phyloP scores from a whole-genome alignment of 495 filamentous ascomycete genomes.

The Eremomyces bilateralis region DNA sequence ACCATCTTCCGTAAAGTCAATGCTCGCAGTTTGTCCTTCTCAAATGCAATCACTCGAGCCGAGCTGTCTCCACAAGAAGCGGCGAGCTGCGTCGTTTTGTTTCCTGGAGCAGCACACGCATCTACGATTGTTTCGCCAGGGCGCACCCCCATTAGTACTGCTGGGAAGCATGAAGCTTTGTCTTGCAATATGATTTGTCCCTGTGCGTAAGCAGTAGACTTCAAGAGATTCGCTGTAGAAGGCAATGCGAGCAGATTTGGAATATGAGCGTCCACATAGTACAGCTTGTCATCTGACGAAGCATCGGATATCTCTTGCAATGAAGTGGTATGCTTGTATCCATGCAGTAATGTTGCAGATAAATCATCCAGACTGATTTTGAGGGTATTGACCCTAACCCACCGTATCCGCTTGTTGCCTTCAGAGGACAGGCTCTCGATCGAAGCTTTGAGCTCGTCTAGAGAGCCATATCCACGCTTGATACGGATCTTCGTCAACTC shows the following conservation, averaged over 20 bases:
- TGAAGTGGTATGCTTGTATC: slow-evolving; percentile 27
- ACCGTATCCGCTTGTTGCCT: slow-evolving; percentile 25
- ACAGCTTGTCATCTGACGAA: slow-evolving; percentile 16
- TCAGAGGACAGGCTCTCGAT: slow-evolving; percentile 22
- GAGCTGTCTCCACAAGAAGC: slow-evolving; percentile 15
- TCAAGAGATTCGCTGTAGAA: slow-evolving; percentile 39
- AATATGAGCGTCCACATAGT: slow-evolving; percentile 50
- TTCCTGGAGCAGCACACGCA: slow-evolving; percentile 82
- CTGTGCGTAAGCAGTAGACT: slow-evolving; percentile 43
- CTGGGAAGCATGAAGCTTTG: slow-evolving; percentile 91
- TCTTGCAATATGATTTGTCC: slow-evolving; percentile 82
- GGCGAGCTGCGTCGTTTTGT: slow-evolving; percentile 90
- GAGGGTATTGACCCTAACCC: slow-evolving; percentile 73
- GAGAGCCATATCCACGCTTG: slow-evolving; percentile 38
- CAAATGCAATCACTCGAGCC: slow-evolving; percentile 38
- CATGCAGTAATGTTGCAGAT: slow-evolving; percentile 42
- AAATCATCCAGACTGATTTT: slow-evolving; percentile 47
- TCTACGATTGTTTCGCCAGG: slow-evolving; percentile 59
- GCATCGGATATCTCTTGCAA: slow-evolving; percentile 23
- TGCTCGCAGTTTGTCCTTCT: slow-evolving; percentile 43
- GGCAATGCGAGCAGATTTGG: slow-evolving; percentile 67
- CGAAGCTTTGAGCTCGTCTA: slow-evolving; percentile 37
- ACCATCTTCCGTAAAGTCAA: slow-evolving; percentile 69
- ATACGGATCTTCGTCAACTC: slow-evolving; percentile 67
- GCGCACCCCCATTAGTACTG: slow-evolving; percentile 49